Conservation (phyloP, 805 yeast species). For the Saturnispora zaruensis region DNA sequence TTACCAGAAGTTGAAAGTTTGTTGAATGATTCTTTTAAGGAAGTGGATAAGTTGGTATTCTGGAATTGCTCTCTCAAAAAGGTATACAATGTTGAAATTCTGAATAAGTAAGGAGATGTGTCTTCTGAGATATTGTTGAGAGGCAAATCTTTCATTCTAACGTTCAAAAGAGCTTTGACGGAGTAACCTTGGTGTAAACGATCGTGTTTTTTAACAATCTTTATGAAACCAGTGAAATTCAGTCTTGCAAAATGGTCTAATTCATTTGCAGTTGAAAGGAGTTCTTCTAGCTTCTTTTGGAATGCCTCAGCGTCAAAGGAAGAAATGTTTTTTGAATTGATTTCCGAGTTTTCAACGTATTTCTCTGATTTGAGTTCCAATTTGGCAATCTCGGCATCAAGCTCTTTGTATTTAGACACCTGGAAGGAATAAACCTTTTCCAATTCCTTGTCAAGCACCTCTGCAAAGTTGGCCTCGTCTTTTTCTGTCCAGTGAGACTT, state of each 20-base stretch:
- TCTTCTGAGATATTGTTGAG: conserved; percentile 78
- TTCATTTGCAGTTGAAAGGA: conserved; percentile 69
- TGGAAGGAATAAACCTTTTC: conserved; percentile 76
- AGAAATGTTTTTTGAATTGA: conserved; percentile 21
- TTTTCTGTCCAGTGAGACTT: conserved; percentile 49
- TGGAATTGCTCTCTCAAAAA: conserved; percentile 68
- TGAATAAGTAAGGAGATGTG: conserved; percentile 81
- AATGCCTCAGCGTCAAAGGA: conserved; percentile 52
- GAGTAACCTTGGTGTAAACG: conserved; percentile 79
- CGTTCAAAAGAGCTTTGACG: conserved; percentile 84
- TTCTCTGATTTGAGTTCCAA: conserved; percentile 53
- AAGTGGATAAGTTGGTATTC: conserved; percentile 25
- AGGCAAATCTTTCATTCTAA: conserved; percentile 78
- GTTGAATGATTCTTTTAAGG: conserved; percentile 38
- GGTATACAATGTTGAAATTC: conserved; percentile 72
- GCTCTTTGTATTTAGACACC: conserved; percentile 52
- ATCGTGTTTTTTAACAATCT: conserved; percentile 94
- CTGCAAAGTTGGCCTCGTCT: conserved; percentile 64
- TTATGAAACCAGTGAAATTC: conserved; percentile 90
- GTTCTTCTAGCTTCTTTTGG: conserved; percentile 63
- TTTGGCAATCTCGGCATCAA: conserved; percentile 54
- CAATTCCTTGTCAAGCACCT: conserved; percentile 56
- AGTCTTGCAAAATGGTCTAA: conserved; percentile 84
- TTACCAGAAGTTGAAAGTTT: conserved; percentile 37
- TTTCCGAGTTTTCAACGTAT: conserved; percentile 22